These are phyloP conservation scores for Phaeolepiota aurea DNA, from an alignment of 768 basidiomycete species.

Conservation along the genomic window DNA sequence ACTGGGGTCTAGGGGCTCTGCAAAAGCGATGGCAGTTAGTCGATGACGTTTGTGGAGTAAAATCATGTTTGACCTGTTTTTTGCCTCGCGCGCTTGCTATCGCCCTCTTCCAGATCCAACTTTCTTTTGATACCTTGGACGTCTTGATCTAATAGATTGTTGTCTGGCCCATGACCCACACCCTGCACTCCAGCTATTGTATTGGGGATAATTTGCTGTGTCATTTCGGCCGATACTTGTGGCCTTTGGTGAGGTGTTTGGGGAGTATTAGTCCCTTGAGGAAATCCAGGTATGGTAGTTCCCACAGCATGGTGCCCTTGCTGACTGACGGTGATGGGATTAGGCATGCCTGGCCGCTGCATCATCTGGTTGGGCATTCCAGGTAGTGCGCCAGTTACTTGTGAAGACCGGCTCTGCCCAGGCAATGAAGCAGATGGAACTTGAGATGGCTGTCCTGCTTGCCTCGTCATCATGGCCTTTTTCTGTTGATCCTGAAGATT, in stretches of 20 bases:
- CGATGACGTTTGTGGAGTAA: background rate
- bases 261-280: constrained; percentile 15
- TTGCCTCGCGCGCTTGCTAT: constrained; percentile 62
- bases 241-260: constrained; percentile 22
- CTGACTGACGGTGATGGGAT: constrained; percentile 12
- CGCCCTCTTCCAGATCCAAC: constrained; percentile 54
- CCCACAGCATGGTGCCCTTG: constrained; percentile 14
- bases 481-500: constrained; percentile 55
- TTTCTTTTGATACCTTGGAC: constrained; percentile 66
- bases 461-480: constrained; percentile 36
- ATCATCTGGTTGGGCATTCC: constrained; percentile 12
- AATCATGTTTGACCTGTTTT: constrained; percentile 51
- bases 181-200: constrained; percentile 2
- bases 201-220: constrained; percentile 6
- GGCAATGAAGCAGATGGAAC: constrained; percentile 13
- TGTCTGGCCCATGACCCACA: constrained; percentile 18
- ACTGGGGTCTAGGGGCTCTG: constrained; percentile 39
- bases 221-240: constrained; percentile 18
- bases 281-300: background rate
- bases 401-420: constrained; percentile 15
- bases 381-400: constrained; percentile 8
- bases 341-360: constrained; percentile 19
- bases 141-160: constrained; percentile 48
- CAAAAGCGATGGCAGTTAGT: constrained; percentile 6
- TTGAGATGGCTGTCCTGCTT: constrained; percentile 21